These are phyloP conservation scores for Fusarium zealandicum DNA, from an alignment of 2,329 filamentous ascomycete species.

Conservation along the genomic window DNA sequence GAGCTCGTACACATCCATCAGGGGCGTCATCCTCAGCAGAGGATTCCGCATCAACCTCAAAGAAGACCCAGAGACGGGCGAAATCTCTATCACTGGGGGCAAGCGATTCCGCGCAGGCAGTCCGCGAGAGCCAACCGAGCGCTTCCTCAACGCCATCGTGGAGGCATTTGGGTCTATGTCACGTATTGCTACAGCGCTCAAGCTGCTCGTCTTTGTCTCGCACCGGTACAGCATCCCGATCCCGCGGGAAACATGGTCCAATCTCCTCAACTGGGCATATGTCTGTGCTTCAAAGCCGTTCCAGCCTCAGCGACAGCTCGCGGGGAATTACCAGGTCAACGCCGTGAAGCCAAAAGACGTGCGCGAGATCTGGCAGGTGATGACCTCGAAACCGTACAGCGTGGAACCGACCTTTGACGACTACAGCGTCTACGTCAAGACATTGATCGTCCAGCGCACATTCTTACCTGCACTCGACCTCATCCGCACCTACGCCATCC, in stretches of 20 bases:
- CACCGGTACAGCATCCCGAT: constrained; percentile 65
- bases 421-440: constrained; percentile 55
- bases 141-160: constrained; percentile 70
- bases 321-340: constrained; percentile 41
- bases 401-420: constrained; percentile 64
- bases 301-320: constrained; percentile 47
- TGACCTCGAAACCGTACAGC: constrained; percentile 65
- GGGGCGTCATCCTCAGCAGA: constrained; percentile 43
- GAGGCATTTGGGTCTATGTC: constrained; percentile 73
- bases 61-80: constrained; percentile 25
- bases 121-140: constrained; percentile 63
- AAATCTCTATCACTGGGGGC: constrained; percentile 44
- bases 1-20: constrained; percentile 46
- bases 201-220: constrained; percentile 69
- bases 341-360: constrained; percentile 54
- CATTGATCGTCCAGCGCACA: constrained; percentile 44
- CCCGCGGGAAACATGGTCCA: constrained; percentile 65
- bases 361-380: constrained; percentile 62
- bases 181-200: constrained; percentile 64
- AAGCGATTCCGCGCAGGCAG: constrained; percentile 55
- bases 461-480: constrained; percentile 46
- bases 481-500: constrained; percentile 52
- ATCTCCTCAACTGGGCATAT: constrained; percentile 72
- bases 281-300: constrained; percentile 56
- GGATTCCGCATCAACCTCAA: constrained; percentile 44